A percentile compares a stretch with the other conserved stretches of the same genome.
These are phyloP conservation scores for Neoscytalidium dimidiatum DNA, from an alignment of 2,329 filamentous ascomycete species.

Conservation along the genomic window DNA sequence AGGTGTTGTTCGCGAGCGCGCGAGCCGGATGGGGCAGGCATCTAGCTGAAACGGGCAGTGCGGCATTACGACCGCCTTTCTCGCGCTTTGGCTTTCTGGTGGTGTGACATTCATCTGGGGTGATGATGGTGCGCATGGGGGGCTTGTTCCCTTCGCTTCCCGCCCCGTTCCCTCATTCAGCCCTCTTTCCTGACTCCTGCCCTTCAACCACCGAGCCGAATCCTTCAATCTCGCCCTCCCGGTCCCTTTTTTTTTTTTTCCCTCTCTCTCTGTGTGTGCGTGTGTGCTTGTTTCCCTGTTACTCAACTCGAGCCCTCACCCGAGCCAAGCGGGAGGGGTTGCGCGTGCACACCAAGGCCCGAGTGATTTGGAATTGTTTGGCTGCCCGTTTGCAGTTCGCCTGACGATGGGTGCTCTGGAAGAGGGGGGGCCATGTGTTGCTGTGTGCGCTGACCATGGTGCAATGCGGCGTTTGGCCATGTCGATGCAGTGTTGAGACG, in stretches of 20 bases:
- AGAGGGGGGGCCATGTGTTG: background rate
- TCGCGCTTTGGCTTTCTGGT: background rate
- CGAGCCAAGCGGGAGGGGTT: background rate
- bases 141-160: background rate
- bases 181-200: background rate
- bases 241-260: background rate
- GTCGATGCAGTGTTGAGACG: slow-evolving; percentile 11
- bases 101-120: slow-evolving; percentile 13
- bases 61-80: slow-evolving; percentile 3
- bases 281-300: too few species aligned
- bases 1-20: background rate
- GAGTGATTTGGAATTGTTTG: background rate
- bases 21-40: background rate
- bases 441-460: slow-evolving; percentile 4
- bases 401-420: background rate
- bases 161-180: too few species aligned
- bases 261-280: too few species aligned
- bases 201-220: background rate
- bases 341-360: too few species aligned
- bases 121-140: slow-evolving; percentile 16
- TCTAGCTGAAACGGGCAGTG: slow-evolving; percentile 4
- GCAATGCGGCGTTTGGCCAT: background rate
- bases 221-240: background rate
- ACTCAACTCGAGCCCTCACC: background rate
- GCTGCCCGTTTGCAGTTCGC: background rate